A percentile compares a stretch with the other conserved stretches of the same genome.
phyloP scores from a whole-genome alignment of 2,329 filamentous ascomycete genomes.

The Teratosphaeria zuluensis region DNA sequence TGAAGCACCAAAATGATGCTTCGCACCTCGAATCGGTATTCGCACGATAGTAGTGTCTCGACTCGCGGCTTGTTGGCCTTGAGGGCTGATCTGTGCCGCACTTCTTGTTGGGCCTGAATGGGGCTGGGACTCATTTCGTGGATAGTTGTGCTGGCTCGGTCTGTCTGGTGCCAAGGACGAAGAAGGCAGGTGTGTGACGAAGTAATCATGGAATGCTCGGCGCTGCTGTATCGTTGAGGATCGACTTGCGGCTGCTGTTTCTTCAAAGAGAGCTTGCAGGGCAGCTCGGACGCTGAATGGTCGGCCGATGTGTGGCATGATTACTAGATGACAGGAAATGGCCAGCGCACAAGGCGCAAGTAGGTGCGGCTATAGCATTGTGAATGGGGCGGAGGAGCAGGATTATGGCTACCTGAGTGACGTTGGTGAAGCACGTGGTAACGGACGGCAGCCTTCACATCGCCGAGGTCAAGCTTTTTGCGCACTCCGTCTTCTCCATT shows the following conservation, averaged over 20 bases:
- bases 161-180: conserved; percentile 81
- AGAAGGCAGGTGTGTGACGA: conserved; percentile 89
- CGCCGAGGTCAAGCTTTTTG: too few species aligned
- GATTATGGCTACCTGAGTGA: too few species aligned
- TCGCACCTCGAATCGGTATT: conserved; percentile 84
- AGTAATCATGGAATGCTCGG: conserved; percentile 79
- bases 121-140: conserved; percentile 72
- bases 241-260: conserved; percentile 4
- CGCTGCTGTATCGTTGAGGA: conserved; percentile 9
- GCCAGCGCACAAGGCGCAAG: background rate
- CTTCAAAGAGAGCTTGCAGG: conserved; percentile 17
- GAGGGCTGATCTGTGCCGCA: conserved; percentile 24
- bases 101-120: conserved; percentile 44
- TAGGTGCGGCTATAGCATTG: background rate
- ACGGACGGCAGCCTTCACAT: too few species aligned
- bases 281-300: conserved; percentile 22
- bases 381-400: too few species aligned
- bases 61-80: conserved; percentile 31
- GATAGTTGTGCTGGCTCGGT: conserved; percentile 64
- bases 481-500: too few species aligned
- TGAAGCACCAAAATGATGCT: conserved; percentile 85
- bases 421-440: too few species aligned
- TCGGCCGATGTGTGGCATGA: conserved; percentile 19
- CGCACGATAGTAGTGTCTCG: conserved; percentile 87
- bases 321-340: background rate